Evolutionary conservation across 2,329 filamentous ascomycete genomes (phyloP).

Genomic region (Chaetothyriales sp.): DNA sequence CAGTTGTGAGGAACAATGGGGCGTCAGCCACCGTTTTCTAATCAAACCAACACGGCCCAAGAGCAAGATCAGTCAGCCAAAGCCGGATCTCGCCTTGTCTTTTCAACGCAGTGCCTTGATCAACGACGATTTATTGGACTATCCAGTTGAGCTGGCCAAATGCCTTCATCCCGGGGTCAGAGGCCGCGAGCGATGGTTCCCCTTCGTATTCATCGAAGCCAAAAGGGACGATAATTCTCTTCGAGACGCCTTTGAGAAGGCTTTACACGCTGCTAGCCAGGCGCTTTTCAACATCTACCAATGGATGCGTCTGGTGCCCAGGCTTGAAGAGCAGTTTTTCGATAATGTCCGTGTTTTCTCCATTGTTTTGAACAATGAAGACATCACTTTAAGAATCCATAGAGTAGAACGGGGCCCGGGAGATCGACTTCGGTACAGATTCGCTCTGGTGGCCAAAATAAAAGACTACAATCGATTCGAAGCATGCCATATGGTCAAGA

Average conservation of each 20-base stretch:
- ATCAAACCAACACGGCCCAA: not conserved
- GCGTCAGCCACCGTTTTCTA: not conserved
- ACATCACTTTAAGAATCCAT: constrained; percentile 2
- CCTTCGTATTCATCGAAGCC: constrained; percentile 3
- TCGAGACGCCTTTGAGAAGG: constrained; percentile 2
- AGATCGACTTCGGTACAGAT: constrained; percentile 1
- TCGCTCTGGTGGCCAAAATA: constrained; percentile 2
- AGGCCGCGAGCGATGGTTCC: constrained; percentile 3
- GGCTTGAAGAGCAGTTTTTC: constrained; percentile 4
- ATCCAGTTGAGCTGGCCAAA: not conserved
- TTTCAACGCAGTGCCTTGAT: constrained; percentile 2
- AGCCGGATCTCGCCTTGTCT: constrained; percentile 4
- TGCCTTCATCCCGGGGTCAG: constrained; percentile 1
- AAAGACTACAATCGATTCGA: constrained; percentile 3
- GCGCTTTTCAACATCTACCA: constrained; percentile 5
- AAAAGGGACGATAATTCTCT: constrained; percentile 4
- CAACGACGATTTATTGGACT: not conserved
- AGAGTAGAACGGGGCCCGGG: not conserved
- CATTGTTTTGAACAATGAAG: constrained; percentile 4
- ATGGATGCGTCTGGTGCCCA: constrained; percentile 2
- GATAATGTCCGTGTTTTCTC: constrained; percentile 3
- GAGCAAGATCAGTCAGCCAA: constrained; percentile 3
- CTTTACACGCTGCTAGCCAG: constrained; percentile 3
- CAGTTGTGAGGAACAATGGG: constrained; percentile 3
- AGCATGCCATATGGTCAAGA: constrained; percentile 4